These are phyloP conservation scores for Ustilago xerochloae DNA, from an alignment of 1,284 basidiomycete species.

Conservation along the genomic window DNA sequence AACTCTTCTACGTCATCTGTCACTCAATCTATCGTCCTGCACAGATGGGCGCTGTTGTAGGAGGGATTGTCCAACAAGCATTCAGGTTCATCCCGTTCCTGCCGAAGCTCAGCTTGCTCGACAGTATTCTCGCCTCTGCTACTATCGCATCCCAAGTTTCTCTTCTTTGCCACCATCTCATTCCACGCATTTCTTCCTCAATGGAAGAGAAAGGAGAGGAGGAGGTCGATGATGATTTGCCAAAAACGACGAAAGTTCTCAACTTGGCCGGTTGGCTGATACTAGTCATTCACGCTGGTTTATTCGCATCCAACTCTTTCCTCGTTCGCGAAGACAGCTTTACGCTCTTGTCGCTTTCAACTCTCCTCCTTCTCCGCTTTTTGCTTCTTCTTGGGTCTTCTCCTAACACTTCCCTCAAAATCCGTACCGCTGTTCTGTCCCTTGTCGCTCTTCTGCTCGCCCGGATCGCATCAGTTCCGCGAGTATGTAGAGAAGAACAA, in stretches of 20 bases:
- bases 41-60: slow-evolving; percentile 2
- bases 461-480: slow-evolving; percentile 81
- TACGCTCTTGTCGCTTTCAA: slow-evolving; percentile 71
- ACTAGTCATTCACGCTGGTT: slow-evolving; percentile 42
- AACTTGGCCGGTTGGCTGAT: slow-evolving; percentile 22
- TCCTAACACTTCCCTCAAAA: slow-evolving; percentile 74
- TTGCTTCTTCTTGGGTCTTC: slow-evolving; percentile 20
- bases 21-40: neutral
- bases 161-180: slow-evolving; percentile 5
- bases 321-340: slow-evolving; percentile 94
- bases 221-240: no score
- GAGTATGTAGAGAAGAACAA: slow-evolving; percentile 92
- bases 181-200: neutral
- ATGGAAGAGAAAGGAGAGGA: neutral
- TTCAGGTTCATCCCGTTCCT: neutral
- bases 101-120: slow-evolving; percentile 18
- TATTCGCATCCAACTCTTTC: slow-evolving; percentile 79
- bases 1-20: slow-evolving; percentile 14
- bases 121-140: slow-evolving; percentile 21
- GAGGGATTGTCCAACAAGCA: neutral
- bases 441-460: slow-evolving; percentile 77
- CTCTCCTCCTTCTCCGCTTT: slow-evolving; percentile 50
- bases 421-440: slow-evolving; percentile 79
- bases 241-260: slow-evolving; percentile 16
- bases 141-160: slow-evolving; percentile 14